Base-by-base conservation (phyloP, 2,329 filamentous ascomycete species). In the Xylaria sp. region DNA sequence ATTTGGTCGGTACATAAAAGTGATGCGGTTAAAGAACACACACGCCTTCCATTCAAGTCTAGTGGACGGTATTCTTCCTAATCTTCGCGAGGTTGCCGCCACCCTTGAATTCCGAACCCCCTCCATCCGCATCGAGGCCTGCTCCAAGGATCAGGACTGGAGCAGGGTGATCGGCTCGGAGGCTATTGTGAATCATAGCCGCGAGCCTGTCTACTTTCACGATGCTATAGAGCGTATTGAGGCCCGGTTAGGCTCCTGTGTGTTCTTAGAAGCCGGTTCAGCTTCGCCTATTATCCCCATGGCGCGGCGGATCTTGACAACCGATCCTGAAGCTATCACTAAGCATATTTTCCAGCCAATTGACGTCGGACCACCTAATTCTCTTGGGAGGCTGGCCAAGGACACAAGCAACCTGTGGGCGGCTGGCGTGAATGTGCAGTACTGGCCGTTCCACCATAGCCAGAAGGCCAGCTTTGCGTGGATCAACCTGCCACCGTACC, bases 241-340 rank as follows among this genome's bases (percentile, higher is more conserved):
- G 12, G 34, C 68, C 1, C 56, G 69, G 7, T 70, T 75, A 11
- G 65, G 69, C 0, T 32, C 63, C 1, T 74, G 71, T 27, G 69
- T 75, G 17, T 81, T 74, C 74, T 69, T 81, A 4, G 80, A 81
- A 60, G 79, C 78, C 7, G 79, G 79, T 2, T 69, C 72, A 4
- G 64, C 68, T 19, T 74, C 75, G 8, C 70, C 73, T 0, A 69
- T 74, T 7, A 64, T 70, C 6, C 59, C 73, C 6, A 75, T 78
- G 63, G 14, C 27, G 14, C 39, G 30, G 2, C 30, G 47, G 4
- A 42, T 42, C 8, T 14, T 42, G 8, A 12, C 39, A 11, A 42
- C 8, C 1, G 8, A 39, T 39, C 8, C 8, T 39, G 36, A 39
- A 9, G 4, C 39, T 11, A 14, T 5, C 9, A 42, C 9, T 12